A percentile compares a stretch with the other conserved stretches of the same genome.
Conservation (phyloP, 495 filamentous ascomycete genomes). For the Podospora didyma region DNA sequence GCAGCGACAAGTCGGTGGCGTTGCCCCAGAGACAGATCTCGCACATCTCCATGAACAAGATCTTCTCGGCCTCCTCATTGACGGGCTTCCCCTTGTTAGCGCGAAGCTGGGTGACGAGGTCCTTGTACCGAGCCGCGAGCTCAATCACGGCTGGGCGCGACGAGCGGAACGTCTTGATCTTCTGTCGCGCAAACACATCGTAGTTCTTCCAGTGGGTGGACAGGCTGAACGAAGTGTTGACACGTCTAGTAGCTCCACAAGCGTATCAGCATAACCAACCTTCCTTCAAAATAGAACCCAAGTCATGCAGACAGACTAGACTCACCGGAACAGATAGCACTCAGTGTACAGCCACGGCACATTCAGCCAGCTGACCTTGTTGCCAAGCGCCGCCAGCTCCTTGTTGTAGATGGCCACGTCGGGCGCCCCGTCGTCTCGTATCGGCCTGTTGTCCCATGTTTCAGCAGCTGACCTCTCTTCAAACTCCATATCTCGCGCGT, state of each 20-base stretch:
- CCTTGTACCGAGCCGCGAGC: conserved; percentile 78
- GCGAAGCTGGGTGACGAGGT: conserved; percentile 65
- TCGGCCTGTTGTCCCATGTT: conserved; percentile 49
- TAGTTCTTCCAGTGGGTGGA: conserved; percentile 86
- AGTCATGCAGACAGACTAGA: not conserved
- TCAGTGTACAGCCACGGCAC: conserved; percentile 86
- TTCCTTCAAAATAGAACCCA: too few species aligned
- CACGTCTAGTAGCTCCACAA: conserved; percentile 61
- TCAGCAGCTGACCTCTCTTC: not conserved
- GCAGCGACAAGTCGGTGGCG: conserved; percentile 87
- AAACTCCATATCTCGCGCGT: not conserved
- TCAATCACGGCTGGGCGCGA: conserved; percentile 90
- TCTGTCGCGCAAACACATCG: conserved; percentile 88
- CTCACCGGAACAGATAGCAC: conserved; percentile 87
- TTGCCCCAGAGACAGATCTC: conserved; percentile 99
- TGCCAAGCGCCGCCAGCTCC: conserved; percentile 72
- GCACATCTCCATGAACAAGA: conserved; percentile 88
- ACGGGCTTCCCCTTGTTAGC: conserved; percentile 35
- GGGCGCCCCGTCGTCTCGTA: conserved; percentile 72
- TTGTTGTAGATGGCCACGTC: conserved; percentile 83
- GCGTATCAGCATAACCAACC: not conserved
- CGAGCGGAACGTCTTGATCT: conserved; percentile 88
- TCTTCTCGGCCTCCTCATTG: conserved; percentile 65
- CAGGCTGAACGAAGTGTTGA: conserved; percentile 69
- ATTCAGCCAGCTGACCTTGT: conserved; percentile 72